Percentiles rank a stretch among this genome's conserved stretches.
Evolutionary conservation across 2,329 filamentous ascomycete genomes (phyloP).

Genomic region (Huntiella moniliformis): DNA sequence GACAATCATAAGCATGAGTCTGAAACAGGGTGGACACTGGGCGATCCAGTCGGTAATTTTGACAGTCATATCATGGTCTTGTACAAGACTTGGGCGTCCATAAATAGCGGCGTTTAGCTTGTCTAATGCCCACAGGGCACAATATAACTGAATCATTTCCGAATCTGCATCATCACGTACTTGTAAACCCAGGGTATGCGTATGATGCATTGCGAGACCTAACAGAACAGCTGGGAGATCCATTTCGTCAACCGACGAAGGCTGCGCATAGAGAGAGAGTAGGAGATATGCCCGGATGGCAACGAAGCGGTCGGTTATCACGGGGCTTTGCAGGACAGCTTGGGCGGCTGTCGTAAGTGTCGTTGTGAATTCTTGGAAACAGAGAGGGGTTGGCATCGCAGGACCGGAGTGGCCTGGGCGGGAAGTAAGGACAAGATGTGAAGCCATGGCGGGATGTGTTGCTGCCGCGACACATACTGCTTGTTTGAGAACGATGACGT

Average conservation of each 20-base stretch:
- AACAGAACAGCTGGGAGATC: constrained; percentile 35
- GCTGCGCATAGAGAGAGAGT: constrained; percentile 40
- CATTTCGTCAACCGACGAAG: constrained; percentile 31
- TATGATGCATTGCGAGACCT: constrained; percentile 35
- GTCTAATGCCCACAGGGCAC: constrained; percentile 42
- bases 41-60: constrained; percentile 32
- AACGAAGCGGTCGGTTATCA: constrained; percentile 34
- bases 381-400: constrained; percentile 18
- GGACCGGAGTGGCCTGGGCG: constrained; percentile 8
- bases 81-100: constrained; percentile 38
- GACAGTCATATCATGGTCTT: constrained; percentile 39
- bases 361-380: constrained; percentile 29
- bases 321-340: constrained; percentile 31
- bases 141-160: constrained; percentile 32
- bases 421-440: constrained; percentile 26
- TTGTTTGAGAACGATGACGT: constrained; percentile 30
- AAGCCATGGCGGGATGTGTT: constrained; percentile 26
- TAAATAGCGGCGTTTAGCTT: constrained; percentile 40
- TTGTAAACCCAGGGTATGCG: constrained; percentile 37
- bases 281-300: constrained; percentile 35
- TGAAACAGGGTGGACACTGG: constrained; percentile 34
- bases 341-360: constrained; percentile 29
- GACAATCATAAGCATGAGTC: constrained; percentile 35
- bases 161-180: constrained; percentile 25
- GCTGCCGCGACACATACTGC: constrained; percentile 36